Conservation (phyloP, 306 rosid genomes). For the Inga leiocalycina region DNA sequence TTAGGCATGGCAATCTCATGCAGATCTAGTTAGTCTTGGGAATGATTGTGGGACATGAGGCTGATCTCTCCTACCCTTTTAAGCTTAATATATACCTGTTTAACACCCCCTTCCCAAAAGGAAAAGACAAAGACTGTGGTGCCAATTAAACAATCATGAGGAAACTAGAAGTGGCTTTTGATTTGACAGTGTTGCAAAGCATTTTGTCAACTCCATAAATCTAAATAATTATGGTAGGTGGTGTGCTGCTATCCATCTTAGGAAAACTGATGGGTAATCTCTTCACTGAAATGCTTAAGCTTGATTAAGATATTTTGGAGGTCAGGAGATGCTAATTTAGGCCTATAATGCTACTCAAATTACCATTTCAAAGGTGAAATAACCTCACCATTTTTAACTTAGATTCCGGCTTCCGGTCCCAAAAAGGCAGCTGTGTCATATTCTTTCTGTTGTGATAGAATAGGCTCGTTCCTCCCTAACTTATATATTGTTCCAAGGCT, state of each 20-base stretch:
- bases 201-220: not conserved
- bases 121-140: not conserved
- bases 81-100: constrained; percentile 1
- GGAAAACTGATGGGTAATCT: constrained; percentile 4
- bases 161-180: not conserved
- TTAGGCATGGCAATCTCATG: not conserved
- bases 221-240: not conserved
- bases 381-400: constrained; percentile 4
- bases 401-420: not conserved
- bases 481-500: not conserved
- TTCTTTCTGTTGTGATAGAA: not conserved
- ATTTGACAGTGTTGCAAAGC: constrained; percentile 7
- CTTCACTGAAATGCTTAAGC: not conserved
- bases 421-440: not conserved
- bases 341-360: not conserved
- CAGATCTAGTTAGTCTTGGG: not conserved
- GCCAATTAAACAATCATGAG: not conserved
- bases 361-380: constrained; percentile 12
- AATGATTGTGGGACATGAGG: not conserved
- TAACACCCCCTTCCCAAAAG: too few species aligned
- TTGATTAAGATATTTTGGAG: not conserved
- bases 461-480: not conserved
- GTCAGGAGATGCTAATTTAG: not conserved
- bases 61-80: constrained; percentile 9
- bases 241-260: not conserved